Evolutionary conservation across 192 early-diverging fungal genomes (phyloP).

Genomic region (Coemansia sp.): DNA sequence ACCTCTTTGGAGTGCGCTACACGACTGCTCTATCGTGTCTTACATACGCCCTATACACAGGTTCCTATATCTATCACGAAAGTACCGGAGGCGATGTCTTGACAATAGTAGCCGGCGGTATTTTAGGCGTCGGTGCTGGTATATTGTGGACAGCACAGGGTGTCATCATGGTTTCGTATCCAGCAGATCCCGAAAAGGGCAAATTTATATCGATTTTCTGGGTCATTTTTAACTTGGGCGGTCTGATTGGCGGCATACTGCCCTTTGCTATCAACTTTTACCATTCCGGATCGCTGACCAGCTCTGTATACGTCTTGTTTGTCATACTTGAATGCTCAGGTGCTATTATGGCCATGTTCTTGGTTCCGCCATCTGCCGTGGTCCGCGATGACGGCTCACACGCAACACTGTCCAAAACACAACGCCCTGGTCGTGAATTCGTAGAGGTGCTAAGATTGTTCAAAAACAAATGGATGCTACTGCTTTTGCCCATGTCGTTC

Average conservation of each 20-base stretch:
- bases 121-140: constrained; percentile 76
- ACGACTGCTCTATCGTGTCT: constrained; percentile 63
- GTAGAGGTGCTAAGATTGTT: constrained; percentile 59
- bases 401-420: constrained; percentile 58
- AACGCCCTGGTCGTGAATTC: constrained; percentile 59
- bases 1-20: constrained; percentile 70
- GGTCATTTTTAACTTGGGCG: constrained; percentile 76
- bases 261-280: constrained; percentile 67
- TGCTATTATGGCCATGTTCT: constrained; percentile 54
- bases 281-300: constrained; percentile 52
- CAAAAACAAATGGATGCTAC: constrained; percentile 64
- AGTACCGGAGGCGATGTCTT: constrained; percentile 57
- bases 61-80: constrained; percentile 66
- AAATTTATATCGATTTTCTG: constrained; percentile 80
- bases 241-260: constrained; percentile 70
- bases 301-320: constrained; percentile 71
- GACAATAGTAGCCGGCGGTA: constrained; percentile 66
- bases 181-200: constrained; percentile 73
- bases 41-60: constrained; percentile 71
- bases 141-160: constrained; percentile 70
- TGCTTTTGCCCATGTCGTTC: constrained; percentile 69
- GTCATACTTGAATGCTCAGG: constrained; percentile 69
- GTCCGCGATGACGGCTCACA: constrained; percentile 67
- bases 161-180: constrained; percentile 81
- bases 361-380: constrained; percentile 59